Evolutionary conservation across 1,284 basidiomycete genomes (phyloP).

Genomic region (Neonothopanus nambi): DNA sequence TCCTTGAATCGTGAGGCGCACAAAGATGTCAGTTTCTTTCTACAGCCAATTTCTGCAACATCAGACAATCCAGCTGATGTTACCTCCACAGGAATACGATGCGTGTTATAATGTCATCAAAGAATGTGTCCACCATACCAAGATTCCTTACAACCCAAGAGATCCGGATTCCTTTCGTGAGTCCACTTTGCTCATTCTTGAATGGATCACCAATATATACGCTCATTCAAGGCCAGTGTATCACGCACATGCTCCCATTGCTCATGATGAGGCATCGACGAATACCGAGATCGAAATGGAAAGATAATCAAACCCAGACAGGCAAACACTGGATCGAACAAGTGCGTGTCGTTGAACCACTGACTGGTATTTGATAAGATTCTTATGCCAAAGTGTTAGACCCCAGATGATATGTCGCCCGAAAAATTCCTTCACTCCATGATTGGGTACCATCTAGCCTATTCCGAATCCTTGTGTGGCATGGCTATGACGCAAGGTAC

Average conservation of each 20-base stretch:
- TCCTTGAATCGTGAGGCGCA: constrained; percentile 72
- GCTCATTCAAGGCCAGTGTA: constrained; percentile 53
- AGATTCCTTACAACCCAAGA: constrained; percentile 50
- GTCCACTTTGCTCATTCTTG: constrained; percentile 27
- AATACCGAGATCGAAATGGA: constrained; percentile 73
- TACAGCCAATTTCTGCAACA: constrained; percentile 4
- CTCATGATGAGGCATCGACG: constrained; percentile 83
- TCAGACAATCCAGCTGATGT: constrained; percentile 7
- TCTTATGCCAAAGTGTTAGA: constrained; percentile 24
- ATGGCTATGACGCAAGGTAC: constrained; percentile 82
- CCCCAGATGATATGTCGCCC: constrained; percentile 56
- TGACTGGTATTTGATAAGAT: constrained; percentile 20
- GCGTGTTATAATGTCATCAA: constrained; percentile 56
- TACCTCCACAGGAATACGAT: constrained; percentile 61
- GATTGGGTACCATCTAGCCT: constrained; percentile 77
- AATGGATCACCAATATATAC: neutral
- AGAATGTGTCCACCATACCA: constrained; percentile 56
- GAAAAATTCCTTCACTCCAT: constrained; percentile 65
- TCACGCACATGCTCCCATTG: constrained; percentile 72
- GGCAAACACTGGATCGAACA: constrained; percentile 84
- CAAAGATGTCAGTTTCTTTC: constrained; percentile 46
- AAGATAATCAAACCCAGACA: constrained; percentile 54
- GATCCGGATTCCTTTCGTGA: constrained; percentile 65
- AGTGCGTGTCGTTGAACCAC: constrained; percentile 36
- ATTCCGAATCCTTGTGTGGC: constrained; percentile 66